phyloP scores from a whole-genome alignment of 2,329 filamentous ascomycete genomes.

The Colletotrichum truncatum region DNA sequence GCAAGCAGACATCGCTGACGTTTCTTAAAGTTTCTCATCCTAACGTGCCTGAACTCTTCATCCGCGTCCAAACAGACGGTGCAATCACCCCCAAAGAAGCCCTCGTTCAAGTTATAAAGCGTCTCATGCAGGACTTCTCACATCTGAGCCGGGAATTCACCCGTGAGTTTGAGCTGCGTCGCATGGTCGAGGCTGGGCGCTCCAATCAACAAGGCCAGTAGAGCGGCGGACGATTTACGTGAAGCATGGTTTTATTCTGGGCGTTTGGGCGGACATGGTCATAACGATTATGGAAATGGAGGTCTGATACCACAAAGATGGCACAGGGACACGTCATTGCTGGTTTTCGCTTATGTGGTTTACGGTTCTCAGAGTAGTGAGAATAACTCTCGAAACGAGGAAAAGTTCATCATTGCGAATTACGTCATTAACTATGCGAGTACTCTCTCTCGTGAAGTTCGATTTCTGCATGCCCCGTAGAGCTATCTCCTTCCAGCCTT shows the following conservation, averaged over 20 bases:
- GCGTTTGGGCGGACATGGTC: constrained; percentile 35
- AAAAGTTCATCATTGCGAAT: constrained; percentile 21
- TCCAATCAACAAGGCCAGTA: constrained; percentile 52
- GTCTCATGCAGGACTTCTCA: constrained; percentile 83
- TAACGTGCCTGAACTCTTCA: constrained; percentile 68
- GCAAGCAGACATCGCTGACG: constrained; percentile 4
- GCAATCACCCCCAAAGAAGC: constrained; percentile 89
- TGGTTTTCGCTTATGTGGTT: constrained; percentile 11
- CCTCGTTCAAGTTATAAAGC: constrained; percentile 80
- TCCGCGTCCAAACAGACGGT: constrained; percentile 94
- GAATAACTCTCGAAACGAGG: not conserved
- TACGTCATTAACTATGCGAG: constrained; percentile 10
- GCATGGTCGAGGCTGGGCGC: constrained; percentile 76
- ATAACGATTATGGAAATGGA: constrained; percentile 16
- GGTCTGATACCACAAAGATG: constrained; percentile 21
- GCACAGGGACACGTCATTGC: not conserved
- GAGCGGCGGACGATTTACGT: not conserved
- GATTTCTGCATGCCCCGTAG: not conserved
- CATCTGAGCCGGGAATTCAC: constrained; percentile 88
- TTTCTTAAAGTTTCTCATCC: constrained; percentile 60
- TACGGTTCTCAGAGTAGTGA: not conserved
- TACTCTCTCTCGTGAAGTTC: not conserved
- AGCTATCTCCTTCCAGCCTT: not conserved
- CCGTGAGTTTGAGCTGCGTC: constrained; percentile 88
- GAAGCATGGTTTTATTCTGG: constrained; percentile 24